Evolutionary conservation across 257 asterid species (phyloP).

Genomic region (Solanum raphanifolium): DNA sequence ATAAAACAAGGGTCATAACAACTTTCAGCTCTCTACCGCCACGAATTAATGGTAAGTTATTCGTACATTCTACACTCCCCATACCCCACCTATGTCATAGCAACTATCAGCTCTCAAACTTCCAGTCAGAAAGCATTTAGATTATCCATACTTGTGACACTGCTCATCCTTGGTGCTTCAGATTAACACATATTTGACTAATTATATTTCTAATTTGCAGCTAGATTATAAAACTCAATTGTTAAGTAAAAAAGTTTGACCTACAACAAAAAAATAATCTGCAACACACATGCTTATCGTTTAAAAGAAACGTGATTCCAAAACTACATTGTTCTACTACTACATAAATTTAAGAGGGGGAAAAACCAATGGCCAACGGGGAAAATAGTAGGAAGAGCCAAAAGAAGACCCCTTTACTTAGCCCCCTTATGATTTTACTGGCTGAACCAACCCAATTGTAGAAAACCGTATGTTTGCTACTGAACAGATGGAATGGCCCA

Average conservation of each 20-base stretch:
- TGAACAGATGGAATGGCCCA: background rate
- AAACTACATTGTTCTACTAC: background rate
- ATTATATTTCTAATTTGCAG: background rate
- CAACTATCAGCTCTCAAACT: too few relatives aligned
- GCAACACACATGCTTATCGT: background rate
- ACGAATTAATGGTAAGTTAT: too few relatives aligned
- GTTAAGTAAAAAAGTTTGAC: background rate
- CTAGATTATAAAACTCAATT: background rate
- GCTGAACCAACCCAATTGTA: background rate
- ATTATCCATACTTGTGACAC: background rate
- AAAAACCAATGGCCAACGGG: background rate
- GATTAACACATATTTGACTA: background rate
- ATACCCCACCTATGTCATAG: too few relatives aligned
- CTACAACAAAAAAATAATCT: background rate
- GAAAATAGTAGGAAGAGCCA: background rate
- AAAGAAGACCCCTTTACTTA: background rate
- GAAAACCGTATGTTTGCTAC: background rate
- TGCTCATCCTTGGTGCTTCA: background rate
- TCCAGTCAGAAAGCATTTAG: background rate
- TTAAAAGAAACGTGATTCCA: background rate
- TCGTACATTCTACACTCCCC: too few relatives aligned
- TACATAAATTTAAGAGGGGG: background rate
- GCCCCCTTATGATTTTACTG: background rate
- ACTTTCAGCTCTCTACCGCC: too few relatives aligned
- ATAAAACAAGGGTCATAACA: too few relatives aligned